These are phyloP conservation scores for Diatrype stigma DNA, from an alignment of 2,329 filamentous ascomycete species.

Conservation along the genomic window DNA sequence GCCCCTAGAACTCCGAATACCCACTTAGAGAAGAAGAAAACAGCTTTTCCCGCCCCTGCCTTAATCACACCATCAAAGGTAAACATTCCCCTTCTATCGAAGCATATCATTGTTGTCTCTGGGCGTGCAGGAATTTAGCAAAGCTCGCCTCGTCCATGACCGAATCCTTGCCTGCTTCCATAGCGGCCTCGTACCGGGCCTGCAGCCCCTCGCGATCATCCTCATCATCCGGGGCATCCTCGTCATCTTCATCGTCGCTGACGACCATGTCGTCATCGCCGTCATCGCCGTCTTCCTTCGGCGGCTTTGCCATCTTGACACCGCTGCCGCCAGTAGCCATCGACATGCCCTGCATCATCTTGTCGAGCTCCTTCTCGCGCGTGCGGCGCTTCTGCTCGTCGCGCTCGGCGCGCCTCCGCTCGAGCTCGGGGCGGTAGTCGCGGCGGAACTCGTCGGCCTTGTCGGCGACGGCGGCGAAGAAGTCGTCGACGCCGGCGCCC, in stretches of 20 bases:
- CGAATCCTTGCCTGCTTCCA: slow-evolving; percentile 54
- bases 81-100: neutral
- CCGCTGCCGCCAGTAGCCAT: slow-evolving; percentile 31
- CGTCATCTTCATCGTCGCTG: slow-evolving; percentile 54
- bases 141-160: slow-evolving; percentile 55
- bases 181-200: slow-evolving; percentile 70
- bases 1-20: neutral
- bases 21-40: neutral
- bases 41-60: neutral
- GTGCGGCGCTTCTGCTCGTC: slow-evolving; percentile 68
- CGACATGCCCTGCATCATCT: slow-evolving; percentile 91
- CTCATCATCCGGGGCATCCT: slow-evolving; percentile 57
- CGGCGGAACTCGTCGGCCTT: slow-evolving; percentile 85
- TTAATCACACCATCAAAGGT: neutral
- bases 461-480: slow-evolving; percentile 82
- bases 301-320: slow-evolving; percentile 32
- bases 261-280: slow-evolving; percentile 57
- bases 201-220: slow-evolving; percentile 63
- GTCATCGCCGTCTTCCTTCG: slow-evolving; percentile 46
- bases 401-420: slow-evolving; percentile 69
- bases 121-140: slow-evolving; percentile 53
- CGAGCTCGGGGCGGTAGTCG: slow-evolving; percentile 90
- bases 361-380: slow-evolving; percentile 78
- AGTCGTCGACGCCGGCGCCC: slow-evolving; percentile 85
- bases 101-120: slow-evolving; percentile 22